Evolutionary conservation across 805 yeast species (phyloP).

Genomic region (Starmerella tilneyi): DNA sequence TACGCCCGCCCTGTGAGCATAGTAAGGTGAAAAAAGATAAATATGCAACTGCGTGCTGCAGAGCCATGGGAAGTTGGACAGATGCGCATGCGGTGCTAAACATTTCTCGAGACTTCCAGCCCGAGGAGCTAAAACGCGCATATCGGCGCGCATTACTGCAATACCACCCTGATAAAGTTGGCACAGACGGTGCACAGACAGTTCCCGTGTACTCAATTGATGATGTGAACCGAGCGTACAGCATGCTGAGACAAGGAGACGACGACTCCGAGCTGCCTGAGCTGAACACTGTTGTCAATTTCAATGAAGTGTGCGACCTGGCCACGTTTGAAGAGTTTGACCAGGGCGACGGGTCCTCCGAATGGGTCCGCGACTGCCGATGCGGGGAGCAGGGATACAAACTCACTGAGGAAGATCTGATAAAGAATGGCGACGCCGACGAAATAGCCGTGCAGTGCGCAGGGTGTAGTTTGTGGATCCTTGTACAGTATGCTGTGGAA

Average conservation of each 20-base stretch:
- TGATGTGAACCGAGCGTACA: slow-evolving; percentile 54
- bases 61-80: slow-evolving; percentile 9
- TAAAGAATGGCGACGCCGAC: slow-evolving; percentile 43
- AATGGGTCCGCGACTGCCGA: slow-evolving; percentile 31
- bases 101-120: slow-evolving; percentile 33
- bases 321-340: slow-evolving; percentile 36
- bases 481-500: slow-evolving; percentile 45
- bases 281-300: slow-evolving; percentile 53
- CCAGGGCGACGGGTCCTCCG: slow-evolving; percentile 15
- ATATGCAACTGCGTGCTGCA: too few species aligned
- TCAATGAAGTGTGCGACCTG: slow-evolving; percentile 56
- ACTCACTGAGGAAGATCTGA: slow-evolving; percentile 54
- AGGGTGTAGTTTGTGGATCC: slow-evolving; percentile 79
- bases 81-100: slow-evolving; percentile 51
- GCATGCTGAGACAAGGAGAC: slow-evolving; percentile 23
- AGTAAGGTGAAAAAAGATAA: too few species aligned
- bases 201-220: slow-evolving; percentile 30
- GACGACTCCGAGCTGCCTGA: slow-evolving; percentile 31
- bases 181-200: background rate
- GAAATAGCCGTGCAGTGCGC: slow-evolving; percentile 69
- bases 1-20: too few species aligned
- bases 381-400: slow-evolving; percentile 42
- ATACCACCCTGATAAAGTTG: slow-evolving; percentile 69
- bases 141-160: slow-evolving; percentile 50
- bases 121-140: slow-evolving; percentile 44